A percentile compares a stretch with the other conserved stretches of the same genome.
phyloP scores from a whole-genome alignment of 1,139 yeast species.

The Geotrichum europaeum region DNA sequence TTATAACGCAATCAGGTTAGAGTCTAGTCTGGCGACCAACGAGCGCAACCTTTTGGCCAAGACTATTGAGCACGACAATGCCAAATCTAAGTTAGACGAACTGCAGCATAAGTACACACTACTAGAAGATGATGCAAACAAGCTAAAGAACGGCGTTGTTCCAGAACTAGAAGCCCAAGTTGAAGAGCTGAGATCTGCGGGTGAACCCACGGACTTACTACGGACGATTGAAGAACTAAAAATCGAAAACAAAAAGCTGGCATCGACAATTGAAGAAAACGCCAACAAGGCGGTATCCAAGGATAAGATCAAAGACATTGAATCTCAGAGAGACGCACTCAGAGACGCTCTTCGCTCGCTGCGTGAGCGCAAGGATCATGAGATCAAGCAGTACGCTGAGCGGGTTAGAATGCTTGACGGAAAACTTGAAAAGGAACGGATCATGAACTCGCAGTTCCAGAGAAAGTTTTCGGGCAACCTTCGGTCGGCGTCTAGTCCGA shows the following conservation, averaged over 20 bases:
- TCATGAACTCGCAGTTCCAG: constrained; percentile 21
- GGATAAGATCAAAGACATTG: constrained; percentile 32
- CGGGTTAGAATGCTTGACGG: constrained; percentile 32
- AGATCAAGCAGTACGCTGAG: constrained; percentile 30
- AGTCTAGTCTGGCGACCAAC: constrained; percentile 23
- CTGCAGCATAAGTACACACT: neutral
- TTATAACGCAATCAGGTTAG: constrained; percentile 21
- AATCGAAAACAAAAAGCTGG: constrained; percentile 33
- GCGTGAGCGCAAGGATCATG: constrained; percentile 37
- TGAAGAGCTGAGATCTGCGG: constrained; percentile 30
- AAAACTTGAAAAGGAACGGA: constrained; percentile 27
- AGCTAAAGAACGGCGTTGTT: constrained; percentile 32
- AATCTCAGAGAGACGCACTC: constrained; percentile 41
- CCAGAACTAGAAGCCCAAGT: constrained; percentile 29
- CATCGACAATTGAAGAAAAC: constrained; percentile 30
- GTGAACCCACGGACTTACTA: constrained; percentile 31
- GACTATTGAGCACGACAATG: constrained; percentile 23
- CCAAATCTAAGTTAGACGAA: constrained; percentile 16
- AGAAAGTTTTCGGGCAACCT: constrained; percentile 22
- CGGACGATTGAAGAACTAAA: constrained; percentile 33
- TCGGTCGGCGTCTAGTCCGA: constrained; percentile 2
- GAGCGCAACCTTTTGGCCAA: constrained; percentile 24
- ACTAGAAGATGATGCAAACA: constrained; percentile 10
- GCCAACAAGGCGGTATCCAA: constrained; percentile 30
- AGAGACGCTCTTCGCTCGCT: constrained; percentile 37